Evolutionary conservation across 2,329 filamentous ascomycete species (phyloP).

Genomic region (Venturia asperata): DNA sequence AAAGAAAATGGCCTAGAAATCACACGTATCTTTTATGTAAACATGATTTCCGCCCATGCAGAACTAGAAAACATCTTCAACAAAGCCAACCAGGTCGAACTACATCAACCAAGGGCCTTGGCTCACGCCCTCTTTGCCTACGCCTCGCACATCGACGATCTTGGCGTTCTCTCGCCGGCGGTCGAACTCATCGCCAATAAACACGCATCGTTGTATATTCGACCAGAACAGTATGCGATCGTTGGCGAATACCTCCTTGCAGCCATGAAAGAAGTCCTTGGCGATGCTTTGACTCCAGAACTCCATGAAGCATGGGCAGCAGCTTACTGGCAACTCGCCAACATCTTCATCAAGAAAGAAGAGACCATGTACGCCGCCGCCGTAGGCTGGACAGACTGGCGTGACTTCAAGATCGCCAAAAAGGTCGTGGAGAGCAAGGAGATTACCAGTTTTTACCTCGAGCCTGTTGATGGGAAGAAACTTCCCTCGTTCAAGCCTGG

Average conservation of each 20-base stretch:
- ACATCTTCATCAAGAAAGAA: slow-evolving; percentile 64
- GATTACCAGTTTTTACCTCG: slow-evolving; percentile 64
- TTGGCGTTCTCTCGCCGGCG: slow-evolving; percentile 50
- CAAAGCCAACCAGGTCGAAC: slow-evolving; percentile 58
- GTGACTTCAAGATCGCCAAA: slow-evolving; percentile 56
- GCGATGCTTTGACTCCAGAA: slow-evolving; percentile 57
- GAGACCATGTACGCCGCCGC: slow-evolving; percentile 53
- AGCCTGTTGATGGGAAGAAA: slow-evolving; percentile 53
- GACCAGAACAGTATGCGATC: slow-evolving; percentile 61
- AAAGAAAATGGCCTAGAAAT: slow-evolving; percentile 61
- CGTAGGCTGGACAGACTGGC: slow-evolving; percentile 56
- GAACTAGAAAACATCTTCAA: slow-evolving; percentile 67
- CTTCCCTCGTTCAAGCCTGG: slow-evolving; percentile 61
- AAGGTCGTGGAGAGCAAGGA: slow-evolving; percentile 61
- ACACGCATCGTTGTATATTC: slow-evolving; percentile 63
- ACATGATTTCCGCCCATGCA: slow-evolving; percentile 58
- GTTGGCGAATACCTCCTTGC: slow-evolving; percentile 63
- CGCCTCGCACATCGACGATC: slow-evolving; percentile 63
- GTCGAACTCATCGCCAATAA: slow-evolving; percentile 69
- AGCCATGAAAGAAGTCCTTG: slow-evolving; percentile 61
- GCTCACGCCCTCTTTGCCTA: slow-evolving; percentile 64
- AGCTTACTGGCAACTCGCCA: slow-evolving; percentile 66
- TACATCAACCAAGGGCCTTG: slow-evolving; percentile 62
- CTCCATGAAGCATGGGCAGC: slow-evolving; percentile 61
- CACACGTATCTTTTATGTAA: slow-evolving; percentile 64